Conservation (phyloP, 192 early-diverging fungal species). For the Coemansia sp. region DNA sequence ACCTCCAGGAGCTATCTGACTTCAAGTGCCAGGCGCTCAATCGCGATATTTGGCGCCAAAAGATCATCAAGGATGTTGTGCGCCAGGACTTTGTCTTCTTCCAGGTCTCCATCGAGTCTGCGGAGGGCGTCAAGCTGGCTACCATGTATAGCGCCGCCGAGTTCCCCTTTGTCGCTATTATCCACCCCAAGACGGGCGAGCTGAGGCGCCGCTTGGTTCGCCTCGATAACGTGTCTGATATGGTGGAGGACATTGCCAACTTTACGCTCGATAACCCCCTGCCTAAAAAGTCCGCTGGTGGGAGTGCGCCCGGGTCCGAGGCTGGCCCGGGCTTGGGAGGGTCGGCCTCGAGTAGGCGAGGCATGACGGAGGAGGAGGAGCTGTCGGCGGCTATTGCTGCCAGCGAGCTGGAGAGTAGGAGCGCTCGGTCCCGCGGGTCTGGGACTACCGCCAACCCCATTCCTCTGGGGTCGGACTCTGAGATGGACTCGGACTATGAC, state of each 20-base stretch:
- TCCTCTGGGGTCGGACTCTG: slow-evolving; percentile 21
- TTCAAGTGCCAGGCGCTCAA: slow-evolving; percentile 89
- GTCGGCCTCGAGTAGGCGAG: slow-evolving; percentile 19
- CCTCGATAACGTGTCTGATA: slow-evolving; percentile 59
- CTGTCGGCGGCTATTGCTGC: slow-evolving; percentile 78
- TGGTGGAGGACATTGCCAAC: slow-evolving; percentile 68
- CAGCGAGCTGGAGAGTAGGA: slow-evolving; percentile 53
- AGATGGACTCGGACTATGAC: slow-evolving; percentile 21
- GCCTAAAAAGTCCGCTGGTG: slow-evolving; percentile 11
- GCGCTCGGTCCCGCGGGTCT: background rate
- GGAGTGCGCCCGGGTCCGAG: slow-evolving; percentile 1
- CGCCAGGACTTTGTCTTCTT: slow-evolving; percentile 81
- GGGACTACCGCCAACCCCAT: slow-evolving; percentile 8
- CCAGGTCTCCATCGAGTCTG: slow-evolving; percentile 65
- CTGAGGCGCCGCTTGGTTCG: slow-evolving; percentile 70
- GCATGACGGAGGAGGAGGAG: slow-evolving; percentile 90
- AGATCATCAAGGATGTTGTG: slow-evolving; percentile 72
- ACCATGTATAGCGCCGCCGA: slow-evolving; percentile 68
- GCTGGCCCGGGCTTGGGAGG: background rate
- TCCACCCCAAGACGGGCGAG: slow-evolving; percentile 90
- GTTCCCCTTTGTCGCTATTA: slow-evolving; percentile 83
- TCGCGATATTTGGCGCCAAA: slow-evolving; percentile 90
- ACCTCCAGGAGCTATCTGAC: slow-evolving; percentile 79
- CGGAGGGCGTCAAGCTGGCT: slow-evolving; percentile 69
- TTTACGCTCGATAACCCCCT: slow-evolving; percentile 45